phyloP scores from a whole-genome alignment of 2,329 filamentous ascomycete genomes.

The Phaeosphaeriaceae sp. region DNA sequence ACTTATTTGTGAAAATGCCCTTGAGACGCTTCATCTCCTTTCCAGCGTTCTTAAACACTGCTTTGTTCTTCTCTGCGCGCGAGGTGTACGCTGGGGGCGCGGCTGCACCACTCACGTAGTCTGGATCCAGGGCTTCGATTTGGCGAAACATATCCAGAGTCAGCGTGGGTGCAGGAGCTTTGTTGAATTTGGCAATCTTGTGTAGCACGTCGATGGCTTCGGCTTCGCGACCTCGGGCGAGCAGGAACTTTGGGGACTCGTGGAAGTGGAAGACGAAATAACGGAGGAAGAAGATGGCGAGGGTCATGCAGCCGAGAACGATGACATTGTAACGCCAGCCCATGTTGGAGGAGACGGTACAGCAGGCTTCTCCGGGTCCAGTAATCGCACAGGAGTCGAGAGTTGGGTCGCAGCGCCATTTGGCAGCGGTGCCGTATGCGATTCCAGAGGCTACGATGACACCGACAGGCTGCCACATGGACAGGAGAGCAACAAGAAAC shows the following conservation, averaged over 20 bases:
- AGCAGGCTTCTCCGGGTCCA: slow-evolving; percentile 24
- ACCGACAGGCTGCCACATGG: slow-evolving; percentile 42
- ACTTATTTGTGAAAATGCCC: slow-evolving; percentile 36
- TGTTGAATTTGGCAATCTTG: slow-evolving; percentile 39
- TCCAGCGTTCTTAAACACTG: slow-evolving; percentile 25
- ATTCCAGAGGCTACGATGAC: slow-evolving; percentile 36
- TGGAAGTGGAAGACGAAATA: slow-evolving; percentile 40
- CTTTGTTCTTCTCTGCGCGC: slow-evolving; percentile 25
- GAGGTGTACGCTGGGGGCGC: slow-evolving; percentile 6
- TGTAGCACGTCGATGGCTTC: slow-evolving; percentile 37
- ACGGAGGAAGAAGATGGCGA: slow-evolving; percentile 37
- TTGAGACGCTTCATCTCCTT: slow-evolving; percentile 36
- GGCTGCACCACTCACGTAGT: neutral
- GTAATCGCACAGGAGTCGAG: slow-evolving; percentile 26
- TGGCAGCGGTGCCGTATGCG: slow-evolving; percentile 37
- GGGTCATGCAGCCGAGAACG: slow-evolving; percentile 33
- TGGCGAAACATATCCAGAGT: slow-evolving; percentile 36
- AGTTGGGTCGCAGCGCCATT: slow-evolving; percentile 34
- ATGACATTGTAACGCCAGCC: slow-evolving; percentile 42
- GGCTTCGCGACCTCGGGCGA: slow-evolving; percentile 32
- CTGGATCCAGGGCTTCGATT: slow-evolving; percentile 27
- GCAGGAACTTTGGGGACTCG: slow-evolving; percentile 38
- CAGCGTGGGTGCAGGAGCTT: slow-evolving; percentile 28
- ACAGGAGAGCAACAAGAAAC: slow-evolving; percentile 37
- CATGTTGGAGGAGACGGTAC: slow-evolving; percentile 35